Base-by-base conservation (phyloP, 2,329 filamentous ascomycete genomes). In the Penicillium sclerotiorum region DNA sequence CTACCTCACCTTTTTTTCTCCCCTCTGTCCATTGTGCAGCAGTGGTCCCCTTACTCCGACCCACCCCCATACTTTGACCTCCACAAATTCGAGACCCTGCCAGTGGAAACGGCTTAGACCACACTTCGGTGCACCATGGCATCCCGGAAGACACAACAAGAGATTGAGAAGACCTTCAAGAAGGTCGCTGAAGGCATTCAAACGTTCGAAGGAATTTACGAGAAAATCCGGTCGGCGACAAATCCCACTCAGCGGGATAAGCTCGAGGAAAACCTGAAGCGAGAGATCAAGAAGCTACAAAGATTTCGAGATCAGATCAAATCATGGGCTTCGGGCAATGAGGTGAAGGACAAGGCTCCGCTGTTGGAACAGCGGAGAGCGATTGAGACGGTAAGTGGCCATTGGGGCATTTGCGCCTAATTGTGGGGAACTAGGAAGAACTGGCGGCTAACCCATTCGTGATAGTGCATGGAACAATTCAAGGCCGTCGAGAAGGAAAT, bases 401-500 rank as follows among this genome's bases (percentile, higher is more conserved):
- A 46, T 22, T 38, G 32, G n/a, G n/a, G n/a, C n/a, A n/a, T n/a
- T n/a, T n/a, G n/a, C n/a, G n/a, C n/a, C n/a, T n/a, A n/a, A n/a
- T n/a, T n/a, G n/a, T n/a, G n/a, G n/a, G n/a, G n/a, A n/a, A n/a
- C n/a, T n/a, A n/a, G 20, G n/a, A 35, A 23, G 32, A 6, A 38
- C 36, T 40, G 21, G 28, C 38, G 49, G 56, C 67, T 70, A 69
- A 72, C 57, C 22, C 38, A 40, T 46, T 45, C 42, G 47, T 46
- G 59, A 76, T 58, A 76, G 70, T 75, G 72, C 76, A 99, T 99
- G 94, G 94, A 99, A 77, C 91, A 90, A 66, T 99, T 99, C 83
- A 99, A 99, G 78, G 93, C 92, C n/a, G 94, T 99, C 45, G 94
- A 99, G 75, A 99, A 99, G 80, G 94, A 96, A 67, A 97, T 99